A percentile compares a stretch with the other conserved stretches of the same genome.
Evolutionary conservation across 306 rosid genomes (phyloP).

Genomic region (Neltuma alba): DNA sequence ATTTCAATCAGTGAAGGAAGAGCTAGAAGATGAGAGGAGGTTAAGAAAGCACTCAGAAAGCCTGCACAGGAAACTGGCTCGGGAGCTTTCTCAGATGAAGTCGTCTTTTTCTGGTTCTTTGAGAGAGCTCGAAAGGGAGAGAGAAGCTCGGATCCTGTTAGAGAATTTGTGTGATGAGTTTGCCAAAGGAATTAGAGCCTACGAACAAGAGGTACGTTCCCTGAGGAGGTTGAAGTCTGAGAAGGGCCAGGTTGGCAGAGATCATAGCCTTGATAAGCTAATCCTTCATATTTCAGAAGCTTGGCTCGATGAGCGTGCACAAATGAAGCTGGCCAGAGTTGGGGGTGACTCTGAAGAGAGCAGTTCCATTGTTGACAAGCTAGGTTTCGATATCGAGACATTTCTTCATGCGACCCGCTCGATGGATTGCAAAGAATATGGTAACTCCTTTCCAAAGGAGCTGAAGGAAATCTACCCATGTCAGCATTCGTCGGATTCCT

Average conservation of each 20-base stretch:
- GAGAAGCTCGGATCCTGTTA: slow-evolving; percentile 63
- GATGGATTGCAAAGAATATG: slow-evolving; percentile 39
- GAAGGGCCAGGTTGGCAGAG: slow-evolving; percentile 41
- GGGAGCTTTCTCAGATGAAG: slow-evolving; percentile 64
- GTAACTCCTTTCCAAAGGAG: slow-evolving; percentile 48
- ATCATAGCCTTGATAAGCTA: slow-evolving; percentile 45
- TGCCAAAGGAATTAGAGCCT: slow-evolving; percentile 72
- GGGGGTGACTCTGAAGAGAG: slow-evolving; percentile 43
- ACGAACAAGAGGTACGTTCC: slow-evolving; percentile 63
- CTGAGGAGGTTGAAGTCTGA: slow-evolving; percentile 46
- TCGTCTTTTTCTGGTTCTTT: slow-evolving; percentile 56
- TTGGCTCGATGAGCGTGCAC: slow-evolving; percentile 88
- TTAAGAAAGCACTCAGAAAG: slow-evolving; percentile 64
- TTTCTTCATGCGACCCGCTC: slow-evolving; percentile 75
- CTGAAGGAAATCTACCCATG: slow-evolving; percentile 52
- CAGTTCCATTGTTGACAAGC: slow-evolving; percentile 66
- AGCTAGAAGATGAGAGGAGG: slow-evolving; percentile 73
- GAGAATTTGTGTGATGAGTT: slow-evolving; percentile 86
- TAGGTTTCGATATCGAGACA: slow-evolving; percentile 74
- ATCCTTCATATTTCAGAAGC: slow-evolving; percentile 84
- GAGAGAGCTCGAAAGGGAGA: slow-evolving; percentile 78
- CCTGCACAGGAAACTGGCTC: slow-evolving; percentile 62
- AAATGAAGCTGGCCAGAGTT: slow-evolving; percentile 56
- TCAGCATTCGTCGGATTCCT: slow-evolving; percentile 59
- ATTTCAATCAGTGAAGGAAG: slow-evolving; percentile 49